A percentile compares a stretch with the other conserved stretches of the same genome.
phyloP scores from a whole-genome alignment of 2,329 filamentous ascomycete species.

The Ilyonectria sp. region DNA sequence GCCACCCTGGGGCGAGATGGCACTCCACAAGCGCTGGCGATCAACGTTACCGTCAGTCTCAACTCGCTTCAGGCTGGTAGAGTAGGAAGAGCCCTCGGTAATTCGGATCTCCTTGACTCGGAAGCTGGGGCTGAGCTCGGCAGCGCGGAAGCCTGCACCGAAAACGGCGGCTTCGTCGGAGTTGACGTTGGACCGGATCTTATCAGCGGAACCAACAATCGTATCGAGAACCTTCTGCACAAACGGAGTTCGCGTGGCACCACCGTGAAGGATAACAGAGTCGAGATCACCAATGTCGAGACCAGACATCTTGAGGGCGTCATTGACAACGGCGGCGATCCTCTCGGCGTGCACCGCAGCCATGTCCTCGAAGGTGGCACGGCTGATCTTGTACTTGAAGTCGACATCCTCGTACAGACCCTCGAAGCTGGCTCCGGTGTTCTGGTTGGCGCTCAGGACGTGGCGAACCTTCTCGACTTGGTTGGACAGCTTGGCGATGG shows the following conservation, averaged over 20 bases:
- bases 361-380: conserved; percentile 86
- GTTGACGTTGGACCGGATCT: conserved; percentile 95
- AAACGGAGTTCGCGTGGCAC: conserved; percentile 91
- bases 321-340: conserved; percentile 78
- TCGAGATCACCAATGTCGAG: conserved; percentile 83
- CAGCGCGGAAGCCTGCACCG: conserved; percentile 94
- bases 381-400: conserved; percentile 90
- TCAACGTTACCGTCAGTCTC: conserved; percentile 75
- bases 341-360: conserved; percentile 77
- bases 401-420: conserved; percentile 92
- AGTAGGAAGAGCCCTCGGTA: conserved; percentile 82
- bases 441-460: conserved; percentile 92
- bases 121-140: conserved; percentile 93
- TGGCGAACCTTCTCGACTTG: conserved; percentile 91
- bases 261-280: conserved; percentile 94
- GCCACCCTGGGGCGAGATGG: conserved; percentile 81
- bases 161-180: conserved; percentile 97
- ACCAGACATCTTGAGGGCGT: conserved; percentile 81
- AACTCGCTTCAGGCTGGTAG: conserved; percentile 82
- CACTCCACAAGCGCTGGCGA: conserved; percentile 87
- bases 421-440: conserved; percentile 87
- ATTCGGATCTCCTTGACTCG: conserved; percentile 96
- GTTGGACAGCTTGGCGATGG: conserved; percentile 92
- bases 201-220: conserved; percentile 78
- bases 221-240: conserved; percentile 91